Evolutionary conservation across 345 rosid species (phyloP), one percentile per base, ranked within the genome.

Genomic region (Bruguiera sexangula): DNA sequence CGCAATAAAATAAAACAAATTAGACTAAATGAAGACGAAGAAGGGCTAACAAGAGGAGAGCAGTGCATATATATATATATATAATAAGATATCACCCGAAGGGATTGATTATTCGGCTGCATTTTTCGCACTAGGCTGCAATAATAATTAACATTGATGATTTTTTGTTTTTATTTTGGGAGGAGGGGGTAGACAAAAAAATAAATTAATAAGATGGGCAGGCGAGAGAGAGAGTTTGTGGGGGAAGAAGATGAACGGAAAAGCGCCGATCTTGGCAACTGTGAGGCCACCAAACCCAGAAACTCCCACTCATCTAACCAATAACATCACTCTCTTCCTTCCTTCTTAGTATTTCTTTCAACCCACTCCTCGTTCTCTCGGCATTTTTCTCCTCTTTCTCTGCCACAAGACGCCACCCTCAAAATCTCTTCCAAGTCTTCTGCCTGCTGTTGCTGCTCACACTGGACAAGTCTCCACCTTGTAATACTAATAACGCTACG

Each of bases 401-500:
- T 20, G 6, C n/a, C 4, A 22, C 59, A 62, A 36, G 13, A 60
- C 51, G 37, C 9, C 9, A 34, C 9, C 37, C 9, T 8, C 10
- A 34, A 21, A 50, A n/a, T 29, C 3, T 9, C n/a, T 18, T 29
- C 32, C 46, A 26, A 6, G 46, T 24, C 46, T 26, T 73, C 53
- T 19, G 67, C 37, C 48, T 32, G 2, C 32, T 59, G 27, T 19
- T 52, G 24, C 67, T 60, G 48, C 53, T 24, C 30, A 52, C 37
- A 52, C 43, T 39, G 61, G 55, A 21, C 60, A 24, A 77, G 76
- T 56, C 60, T 78, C 71, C 55, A 8, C 68, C 76, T 60, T 72
- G 88, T 82, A 74, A 56, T 21, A 22, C 50, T 15, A 43, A 43
- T 43, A 43, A 13, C 50, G 18, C 50, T 43, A 4, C 16, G 46